These are phyloP conservation scores for Linnemannia elongata DNA, from an alignment of 192 early-diverging fungal species.

Conservation along the genomic window DNA sequence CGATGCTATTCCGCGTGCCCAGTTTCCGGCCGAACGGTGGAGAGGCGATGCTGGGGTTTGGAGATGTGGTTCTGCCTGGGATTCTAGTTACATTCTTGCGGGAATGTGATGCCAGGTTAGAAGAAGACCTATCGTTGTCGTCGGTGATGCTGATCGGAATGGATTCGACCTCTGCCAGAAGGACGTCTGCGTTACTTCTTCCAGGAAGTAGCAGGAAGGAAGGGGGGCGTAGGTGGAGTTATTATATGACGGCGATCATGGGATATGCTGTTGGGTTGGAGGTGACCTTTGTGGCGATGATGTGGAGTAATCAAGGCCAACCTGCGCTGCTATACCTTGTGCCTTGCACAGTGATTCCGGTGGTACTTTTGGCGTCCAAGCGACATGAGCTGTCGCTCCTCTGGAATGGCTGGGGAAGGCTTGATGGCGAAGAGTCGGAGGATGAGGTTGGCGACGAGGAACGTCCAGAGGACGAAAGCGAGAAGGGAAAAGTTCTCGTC, in stretches of 20 bases:
- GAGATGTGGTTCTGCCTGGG: conserved; percentile 56
- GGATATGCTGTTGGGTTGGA: conserved; percentile 52
- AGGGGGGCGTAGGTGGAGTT: conserved; percentile 46
- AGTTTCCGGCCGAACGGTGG: conserved; percentile 23
- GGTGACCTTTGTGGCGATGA: conserved; percentile 60
- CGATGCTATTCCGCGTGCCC: conserved; percentile 59
- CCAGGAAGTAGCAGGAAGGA: background rate
- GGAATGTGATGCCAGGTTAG: conserved; percentile 51
- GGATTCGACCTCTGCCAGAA: background rate
- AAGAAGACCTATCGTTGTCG: conserved; percentile 27
- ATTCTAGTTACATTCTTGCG: conserved; percentile 53
- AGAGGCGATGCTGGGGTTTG: conserved; percentile 60
- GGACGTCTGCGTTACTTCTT: background rate
- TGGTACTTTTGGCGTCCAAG: conserved; percentile 38
- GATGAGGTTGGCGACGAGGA: conserved; percentile 11
- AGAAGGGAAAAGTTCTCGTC: background rate
- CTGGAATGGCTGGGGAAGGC: conserved; percentile 52
- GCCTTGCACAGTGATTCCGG: conserved; percentile 50
- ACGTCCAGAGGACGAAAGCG: background rate
- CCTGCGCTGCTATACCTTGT: conserved; percentile 57
- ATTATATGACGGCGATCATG: conserved; percentile 52
- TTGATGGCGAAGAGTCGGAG: conserved; percentile 14
- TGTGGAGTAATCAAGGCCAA: conserved; percentile 54
- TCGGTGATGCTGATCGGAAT: background rate
- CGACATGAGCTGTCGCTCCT: conserved; percentile 50